Evolutionary conservation across 2,329 filamentous ascomycete genomes (phyloP).

Genomic region (Periconia sp.): DNA sequence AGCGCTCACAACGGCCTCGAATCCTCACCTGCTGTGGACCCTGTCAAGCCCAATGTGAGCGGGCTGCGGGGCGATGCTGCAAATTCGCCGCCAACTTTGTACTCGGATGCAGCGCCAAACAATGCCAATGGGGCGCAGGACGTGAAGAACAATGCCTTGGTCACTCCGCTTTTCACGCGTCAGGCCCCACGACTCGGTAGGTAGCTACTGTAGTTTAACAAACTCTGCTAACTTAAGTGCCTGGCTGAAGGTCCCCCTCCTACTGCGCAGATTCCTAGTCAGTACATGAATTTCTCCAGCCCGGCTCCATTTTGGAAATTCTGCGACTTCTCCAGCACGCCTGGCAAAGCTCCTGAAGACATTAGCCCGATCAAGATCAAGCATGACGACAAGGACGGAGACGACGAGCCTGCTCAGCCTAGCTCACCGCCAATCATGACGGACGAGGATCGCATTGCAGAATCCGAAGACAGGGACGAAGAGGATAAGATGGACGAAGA

Average conservation of each 20-base stretch:
- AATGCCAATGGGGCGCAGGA: slow-evolving; percentile 36
- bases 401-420: slow-evolving; percentile 39
- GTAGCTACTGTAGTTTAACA: too few relatives aligned
- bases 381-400: slow-evolving; percentile 29
- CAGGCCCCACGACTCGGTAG: slow-evolving; percentile 76
- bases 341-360: slow-evolving; percentile 54
- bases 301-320: slow-evolving; percentile 91
- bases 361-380: slow-evolving; percentile 45
- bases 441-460: slow-evolving; percentile 27
- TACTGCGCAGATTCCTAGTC: slow-evolving; percentile 79
- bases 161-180: slow-evolving; percentile 75
- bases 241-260: slow-evolving; percentile 82
- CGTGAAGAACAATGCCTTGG: slow-evolving; percentile 39
- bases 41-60: slow-evolving; percentile 36
- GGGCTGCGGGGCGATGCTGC: slow-evolving; percentile 41
- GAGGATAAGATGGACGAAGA: slow-evolving; percentile 41
- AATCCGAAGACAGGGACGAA: slow-evolving; percentile 36
- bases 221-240: too few relatives aligned
- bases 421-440: slow-evolving; percentile 41
- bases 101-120: slow-evolving; percentile 41
- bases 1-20: slow-evolving; percentile 29
- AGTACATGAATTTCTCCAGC: slow-evolving; percentile 84
- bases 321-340: slow-evolving; percentile 76
- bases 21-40: slow-evolving; percentile 39
- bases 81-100: slow-evolving; percentile 44